phyloP scores from a whole-genome alignment of 331 rosid species.

The Rosa hybrid region DNA sequence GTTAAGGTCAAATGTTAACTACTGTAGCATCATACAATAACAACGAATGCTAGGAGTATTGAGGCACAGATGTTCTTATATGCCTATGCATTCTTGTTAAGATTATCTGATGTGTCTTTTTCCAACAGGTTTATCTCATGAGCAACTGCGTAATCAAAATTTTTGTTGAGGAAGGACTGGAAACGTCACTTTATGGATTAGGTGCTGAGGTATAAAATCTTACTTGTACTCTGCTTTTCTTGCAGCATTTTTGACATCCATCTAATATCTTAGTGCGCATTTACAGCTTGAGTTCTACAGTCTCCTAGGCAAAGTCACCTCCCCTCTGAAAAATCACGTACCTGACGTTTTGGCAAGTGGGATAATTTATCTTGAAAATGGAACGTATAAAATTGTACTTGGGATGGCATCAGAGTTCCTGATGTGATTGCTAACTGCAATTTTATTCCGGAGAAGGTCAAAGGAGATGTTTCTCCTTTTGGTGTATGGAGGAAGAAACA shows the following conservation, averaged over 20 bases:
- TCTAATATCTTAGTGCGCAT: constrained; percentile 34
- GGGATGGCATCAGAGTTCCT: too few relatives aligned
- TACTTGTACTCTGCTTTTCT: constrained; percentile 21
- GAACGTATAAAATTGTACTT: too few relatives aligned
- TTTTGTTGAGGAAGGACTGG: constrained; percentile 87
- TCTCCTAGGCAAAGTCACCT: constrained; percentile 25
- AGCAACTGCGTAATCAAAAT: constrained; percentile 66
- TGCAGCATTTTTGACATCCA: constrained; percentile 23
- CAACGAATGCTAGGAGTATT: background rate
- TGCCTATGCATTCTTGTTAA: constrained; percentile 24
- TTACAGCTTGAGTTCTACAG: constrained; percentile 80
- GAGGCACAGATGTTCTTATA: constrained; percentile 4
- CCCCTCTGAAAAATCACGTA: too few relatives aligned
- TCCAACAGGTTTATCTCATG: constrained; percentile 76
- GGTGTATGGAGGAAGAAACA: too few relatives aligned
- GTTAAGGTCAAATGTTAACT: background rate
- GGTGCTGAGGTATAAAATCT: constrained; percentile 81
- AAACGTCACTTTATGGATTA: constrained; percentile 76
- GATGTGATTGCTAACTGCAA: too few relatives aligned
- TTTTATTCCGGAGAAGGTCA: too few relatives aligned
- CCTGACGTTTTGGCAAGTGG: too few relatives aligned
- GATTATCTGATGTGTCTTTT: constrained; percentile 26
- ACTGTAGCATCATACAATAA: background rate
- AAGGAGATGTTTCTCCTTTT: too few relatives aligned
- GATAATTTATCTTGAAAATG: too few relatives aligned